phyloP scores from a whole-genome alignment of 1,139 yeast species.

The Taphrina populina region DNA sequence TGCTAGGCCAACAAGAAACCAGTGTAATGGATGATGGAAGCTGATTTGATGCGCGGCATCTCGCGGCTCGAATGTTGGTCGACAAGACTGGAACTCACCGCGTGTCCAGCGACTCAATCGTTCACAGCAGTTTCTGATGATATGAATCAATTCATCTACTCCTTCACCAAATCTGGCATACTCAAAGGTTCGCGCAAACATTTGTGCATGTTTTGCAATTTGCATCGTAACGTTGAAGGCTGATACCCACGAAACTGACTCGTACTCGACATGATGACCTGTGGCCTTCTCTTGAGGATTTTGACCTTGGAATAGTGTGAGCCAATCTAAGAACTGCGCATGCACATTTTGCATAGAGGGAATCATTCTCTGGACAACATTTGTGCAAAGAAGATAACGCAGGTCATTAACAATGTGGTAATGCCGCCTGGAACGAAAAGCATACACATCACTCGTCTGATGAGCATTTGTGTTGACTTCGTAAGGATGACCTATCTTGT shows the following conservation, averaged over 20 bases:
- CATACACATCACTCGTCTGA: conserved; percentile 45
- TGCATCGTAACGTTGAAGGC: conserved; percentile 70
- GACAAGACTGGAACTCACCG: conserved; percentile 38
- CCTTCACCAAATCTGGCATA: conserved; percentile 17
- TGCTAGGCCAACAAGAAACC: conserved; percentile 49
- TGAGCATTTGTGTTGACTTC: conserved; percentile 47
- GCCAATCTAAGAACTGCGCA: conserved; percentile 59
- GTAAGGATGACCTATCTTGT: conserved; percentile 55
- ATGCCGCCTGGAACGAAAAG: conserved; percentile 72
- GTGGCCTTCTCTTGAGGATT: conserved; percentile 74
- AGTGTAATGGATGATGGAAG: conserved; percentile 77
- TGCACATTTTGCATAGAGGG: conserved; percentile 42
- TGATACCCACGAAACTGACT: conserved; percentile 78
- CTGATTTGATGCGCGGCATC: conserved; percentile 57
- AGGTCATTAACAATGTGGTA: conserved; percentile 83
- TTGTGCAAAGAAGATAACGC: conserved; percentile 52
- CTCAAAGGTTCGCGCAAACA: conserved; percentile 46
- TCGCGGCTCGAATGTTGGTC: conserved; percentile 45
- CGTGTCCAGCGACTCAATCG: conserved; percentile 10
- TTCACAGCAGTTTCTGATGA: not conserved
- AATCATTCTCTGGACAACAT: conserved; percentile 45
- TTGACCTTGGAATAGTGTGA: conserved; percentile 74
- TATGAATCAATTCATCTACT: not conserved
- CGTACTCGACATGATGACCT: conserved; percentile 85
- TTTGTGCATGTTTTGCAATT: conserved; percentile 46